phyloP scores from a whole-genome alignment of 2,329 filamentous ascomycete species.

The Annulohypoxylon truncatum region DNA sequence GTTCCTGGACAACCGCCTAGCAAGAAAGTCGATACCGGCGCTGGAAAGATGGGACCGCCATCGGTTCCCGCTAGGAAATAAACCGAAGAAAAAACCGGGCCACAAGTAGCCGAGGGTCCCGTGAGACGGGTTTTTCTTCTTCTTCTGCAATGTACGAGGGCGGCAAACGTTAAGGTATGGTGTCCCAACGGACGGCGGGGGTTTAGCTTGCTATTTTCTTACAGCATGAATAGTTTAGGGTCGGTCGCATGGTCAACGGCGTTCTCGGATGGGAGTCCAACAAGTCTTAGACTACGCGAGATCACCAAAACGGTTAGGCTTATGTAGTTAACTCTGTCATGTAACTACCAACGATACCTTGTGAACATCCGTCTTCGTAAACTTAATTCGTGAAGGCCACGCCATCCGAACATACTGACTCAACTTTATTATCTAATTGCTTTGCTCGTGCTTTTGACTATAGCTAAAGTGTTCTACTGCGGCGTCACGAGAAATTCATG shows the following conservation, averaged over 20 bases:
- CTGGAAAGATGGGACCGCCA: slow-evolving; percentile 61
- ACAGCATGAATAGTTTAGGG: slow-evolving; percentile 17
- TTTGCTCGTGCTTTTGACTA: slow-evolving; percentile 9
- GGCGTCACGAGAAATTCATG: background rate
- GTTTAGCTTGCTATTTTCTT: slow-evolving; percentile 17
- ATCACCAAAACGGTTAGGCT: slow-evolving; percentile 18
- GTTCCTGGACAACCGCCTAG: slow-evolving; percentile 78
- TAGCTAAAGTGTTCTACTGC: slow-evolving; percentile 10
- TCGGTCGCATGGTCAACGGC: slow-evolving; percentile 32
- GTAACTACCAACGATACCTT: background rate
- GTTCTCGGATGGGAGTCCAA: slow-evolving; percentile 23
- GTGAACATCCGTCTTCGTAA: slow-evolving; percentile 8
- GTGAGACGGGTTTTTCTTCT: slow-evolving; percentile 14
- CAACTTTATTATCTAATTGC: background rate
- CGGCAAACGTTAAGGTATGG: slow-evolving; percentile 13
- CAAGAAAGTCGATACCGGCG: slow-evolving; percentile 78
- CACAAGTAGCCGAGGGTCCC: background rate
- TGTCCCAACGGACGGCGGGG: slow-evolving; percentile 22
- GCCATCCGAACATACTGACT: slow-evolving; percentile 18
- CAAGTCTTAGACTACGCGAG: slow-evolving; percentile 11
- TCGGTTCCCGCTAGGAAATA: slow-evolving; percentile 46
- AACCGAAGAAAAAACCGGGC: background rate
- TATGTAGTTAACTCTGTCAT: slow-evolving; percentile 15
- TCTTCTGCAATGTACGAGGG: slow-evolving; percentile 10
- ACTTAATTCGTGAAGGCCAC: slow-evolving; percentile 18